Base-by-base conservation (phyloP, 2,329 filamentous ascomycete species). In the Cladosporium colombiae region DNA sequence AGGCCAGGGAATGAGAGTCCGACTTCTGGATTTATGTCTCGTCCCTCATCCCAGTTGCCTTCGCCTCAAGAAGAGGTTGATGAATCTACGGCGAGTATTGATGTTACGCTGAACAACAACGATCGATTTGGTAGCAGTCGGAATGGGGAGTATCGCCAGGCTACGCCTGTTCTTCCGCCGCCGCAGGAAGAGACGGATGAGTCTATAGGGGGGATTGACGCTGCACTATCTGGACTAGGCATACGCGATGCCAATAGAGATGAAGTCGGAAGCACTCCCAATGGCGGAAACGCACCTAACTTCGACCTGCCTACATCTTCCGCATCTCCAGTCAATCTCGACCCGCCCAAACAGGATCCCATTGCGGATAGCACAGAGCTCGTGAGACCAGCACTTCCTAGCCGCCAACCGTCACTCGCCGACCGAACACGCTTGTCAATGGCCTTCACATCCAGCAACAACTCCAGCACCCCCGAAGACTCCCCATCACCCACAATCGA, bases 371-470 rank as follows among this genome's bases (percentile, higher is more conserved):
- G 21, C 50, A n/a, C 46, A 31, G 16, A 46, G 18, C 27, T 29
- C 11, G 77, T 75, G 10, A 77, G 77, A 50, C 29, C 52, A 23
- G 10, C 27, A 21, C 25, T 55, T 4, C 27, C 52, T 3, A 31
- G 52, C n/a, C 52, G 52, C 16, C 52, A 55, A 33, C 52, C 52
- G 13, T 81, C 80, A 5, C 77, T 84, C 29, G 74, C 78, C 4
- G 82, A 84, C 66, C 78, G 81, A 53, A 81, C 81, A 13, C 78
- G 81, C 64, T 76, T 81, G 71, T 81, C 81, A 13, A 81, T 83
- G 76, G 78, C 79, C 23, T 55, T 53, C 64, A 53, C 64, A 71
- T 50, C 29, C 21, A 52, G 31, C 44, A 44, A 52, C 14, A 58
- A 40, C 53, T 14, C 40, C 5, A 23, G 56, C 11, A 31, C 53